Base-by-base conservation (phyloP, 2,329 filamentous ascomycete genomes). In the Colletotrichum magnum region DNA sequence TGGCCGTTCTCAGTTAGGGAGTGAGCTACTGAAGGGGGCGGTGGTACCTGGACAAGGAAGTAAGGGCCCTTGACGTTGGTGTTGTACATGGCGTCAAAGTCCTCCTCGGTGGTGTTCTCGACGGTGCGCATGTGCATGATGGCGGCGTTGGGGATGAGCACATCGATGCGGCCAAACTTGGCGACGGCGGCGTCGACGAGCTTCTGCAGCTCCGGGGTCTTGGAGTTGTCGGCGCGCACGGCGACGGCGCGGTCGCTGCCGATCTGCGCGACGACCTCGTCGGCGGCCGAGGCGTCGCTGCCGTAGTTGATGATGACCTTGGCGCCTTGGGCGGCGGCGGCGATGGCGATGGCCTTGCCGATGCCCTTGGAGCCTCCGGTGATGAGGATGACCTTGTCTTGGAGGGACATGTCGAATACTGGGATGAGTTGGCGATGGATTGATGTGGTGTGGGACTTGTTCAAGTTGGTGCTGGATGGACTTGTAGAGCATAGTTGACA, bases 251-350 rank as follows among this genome's bases (percentile, higher is more conserved):
- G 81, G 58, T 85, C 79, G 4, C 76, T 53, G 16, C 87, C 86
- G 45, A 89, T 85, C 48, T 83, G 71, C 5, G 79, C 58, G 41
- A 90, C 83, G 0, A 90, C 75, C 28, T 75, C 75, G 7, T 79
- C 78, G 6, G 87, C 80, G 1, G 89, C 87, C 0, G 84, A 78
- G 3, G 75, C 72, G 41, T 87, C 83, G 52, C 51, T 70, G 71
- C 77, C 75, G 79, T 90, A 91, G 78, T 90, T 90, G 71, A 91
- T 81, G 50, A 90, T 81, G 45, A 91, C 85, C 72, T 80, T 85
- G 73, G 86, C 86, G 39, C 89, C 89, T 60, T 85, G 84, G 68
- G 82, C 80, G 74, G 86, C 87, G 48, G 90, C 85, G 68, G 86
- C 84, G 64, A 88, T 84, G 70, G 87, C 88, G 62, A 87, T 87